Percentiles rank a stretch among this genome's conserved stretches.
These are phyloP conservation scores for Arxiozyma slooffiae DNA, from an alignment of 1,139 yeast species.

Conservation along the genomic window DNA sequence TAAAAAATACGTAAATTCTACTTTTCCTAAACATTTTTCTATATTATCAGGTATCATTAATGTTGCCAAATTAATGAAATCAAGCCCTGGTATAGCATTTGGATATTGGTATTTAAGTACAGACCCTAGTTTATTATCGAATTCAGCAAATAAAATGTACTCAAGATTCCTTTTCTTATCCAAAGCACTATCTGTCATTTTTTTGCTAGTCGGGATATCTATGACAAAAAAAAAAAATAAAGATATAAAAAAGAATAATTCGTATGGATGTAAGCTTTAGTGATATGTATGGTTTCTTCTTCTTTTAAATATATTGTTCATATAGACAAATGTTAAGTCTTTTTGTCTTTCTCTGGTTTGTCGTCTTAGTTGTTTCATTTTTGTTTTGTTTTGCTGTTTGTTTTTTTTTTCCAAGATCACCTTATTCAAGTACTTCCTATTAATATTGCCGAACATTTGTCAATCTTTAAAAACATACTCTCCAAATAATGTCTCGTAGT, in stretches of 20 bases:
- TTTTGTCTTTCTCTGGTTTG: not conserved
- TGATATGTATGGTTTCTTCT: not conserved
- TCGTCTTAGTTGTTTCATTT: not conserved
- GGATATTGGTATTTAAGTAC: slow-evolving; percentile 23
- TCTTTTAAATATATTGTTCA: too few species aligned
- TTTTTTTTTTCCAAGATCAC: not conserved
- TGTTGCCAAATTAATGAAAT: slow-evolving; percentile 16
- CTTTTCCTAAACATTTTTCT: slow-evolving; percentile 18
- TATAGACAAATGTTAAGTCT: not conserved
- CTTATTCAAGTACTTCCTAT: not conserved
- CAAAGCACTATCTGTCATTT: not conserved
- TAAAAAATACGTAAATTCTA: slow-evolving; percentile 24
- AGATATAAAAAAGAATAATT: too few species aligned
- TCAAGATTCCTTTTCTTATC: slow-evolving; percentile 11
- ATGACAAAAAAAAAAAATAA: too few species aligned
- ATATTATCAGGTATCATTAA: slow-evolving; percentile 26
- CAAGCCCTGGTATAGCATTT: slow-evolving; percentile 10
- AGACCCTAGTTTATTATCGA: slow-evolving; percentile 27
- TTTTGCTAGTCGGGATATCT: not conserved
- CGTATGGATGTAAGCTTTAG: not conserved
- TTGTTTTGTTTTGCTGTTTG: too few species aligned
- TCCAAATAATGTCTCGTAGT: not conserved
- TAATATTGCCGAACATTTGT: not conserved
- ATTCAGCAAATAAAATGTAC: slow-evolving; percentile 24
- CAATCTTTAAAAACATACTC: not conserved